phyloP scores from a whole-genome alignment of 192 early-diverging fungal species.

The Jimgerdemannia lactiflua region DNA sequence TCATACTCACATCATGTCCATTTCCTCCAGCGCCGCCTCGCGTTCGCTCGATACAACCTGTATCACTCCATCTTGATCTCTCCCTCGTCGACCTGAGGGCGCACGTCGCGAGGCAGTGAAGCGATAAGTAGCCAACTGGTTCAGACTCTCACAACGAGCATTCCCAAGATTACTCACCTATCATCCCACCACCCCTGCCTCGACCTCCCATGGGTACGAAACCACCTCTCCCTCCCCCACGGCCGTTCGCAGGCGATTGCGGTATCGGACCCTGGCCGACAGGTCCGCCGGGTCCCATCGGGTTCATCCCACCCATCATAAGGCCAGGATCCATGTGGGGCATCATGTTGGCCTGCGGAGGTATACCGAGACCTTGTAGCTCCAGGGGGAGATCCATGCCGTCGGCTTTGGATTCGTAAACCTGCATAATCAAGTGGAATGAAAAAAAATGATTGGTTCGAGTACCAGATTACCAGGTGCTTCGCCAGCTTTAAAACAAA shows the following conservation, averaged over 20 bases:
- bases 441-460: neutral
- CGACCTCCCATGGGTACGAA: neutral
- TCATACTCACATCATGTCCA: slow-evolving; percentile 18
- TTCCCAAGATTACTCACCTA: neutral
- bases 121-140: too few species aligned
- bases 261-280: neutral
- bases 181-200: neutral
- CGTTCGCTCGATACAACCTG: slow-evolving; percentile 24
- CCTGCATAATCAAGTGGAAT: neutral
- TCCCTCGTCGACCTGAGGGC: slow-evolving; percentile 14
- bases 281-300: slow-evolving; percentile 1
- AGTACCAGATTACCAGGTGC: neutral
- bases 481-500: neutral
- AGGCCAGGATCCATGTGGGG: neutral
- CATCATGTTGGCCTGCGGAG: neutral
- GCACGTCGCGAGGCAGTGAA: neutral
- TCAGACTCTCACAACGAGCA: neutral
- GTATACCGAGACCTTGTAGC: neutral
- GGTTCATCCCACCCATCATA: neutral
- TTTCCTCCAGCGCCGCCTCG: slow-evolving; percentile 25
- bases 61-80: slow-evolving; percentile 26
- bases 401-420: neutral
- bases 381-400: neutral
- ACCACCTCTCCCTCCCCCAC: neutral
- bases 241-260: neutral